Base-by-base conservation (phyloP, 2,329 filamentous ascomycete genomes). In the Fusarium denticulatum region DNA sequence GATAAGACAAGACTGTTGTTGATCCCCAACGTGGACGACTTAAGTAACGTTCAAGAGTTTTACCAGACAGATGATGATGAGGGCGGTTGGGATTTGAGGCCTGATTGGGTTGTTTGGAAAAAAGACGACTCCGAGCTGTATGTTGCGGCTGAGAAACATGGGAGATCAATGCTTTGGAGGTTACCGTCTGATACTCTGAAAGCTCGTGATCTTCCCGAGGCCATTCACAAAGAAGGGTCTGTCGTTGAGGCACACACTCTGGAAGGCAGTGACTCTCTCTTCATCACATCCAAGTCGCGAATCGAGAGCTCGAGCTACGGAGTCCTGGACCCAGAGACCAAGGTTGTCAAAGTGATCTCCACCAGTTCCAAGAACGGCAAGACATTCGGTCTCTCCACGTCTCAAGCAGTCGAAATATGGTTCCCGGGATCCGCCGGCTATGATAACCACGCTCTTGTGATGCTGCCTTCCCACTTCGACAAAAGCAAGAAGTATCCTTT, bases 401-500 rank as follows among this genome's bases (percentile, higher is more conserved):
- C 85, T 5, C 92, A 94, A 80, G 85, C 92, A 59, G 87, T 86
- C 24, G 92, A 94, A 58, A 88, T 95, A 59, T 93, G 91, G 87
- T 94, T 89, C 77, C 83, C 87, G 26, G 93, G 93, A 36, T 89
- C 89, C 9, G 89, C 87, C 32, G 85, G 85, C 43, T 91, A 92
- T 69, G 83, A 89, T 39, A 88, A 94, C n/a, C 93, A 94, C 75
- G 91, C 92, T 1, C 89, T 92, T 79, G 88, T 85, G 45, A 84
- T 94, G 75, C 90, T 88, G 66, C 93, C 91, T 0, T 91, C 90
- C 0, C 73, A 88, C 76, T 97, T 96, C 79, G 88, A 93, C 77
- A 82, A 87, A 14, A 85, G 82, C 24, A 92, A 94, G 81, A 94
- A 89, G 72, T 97, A 96, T 77, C 94, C 94, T 0, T 85, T 97